These are phyloP conservation scores for Limnomonas spitsbergensis DNA, from an alignment of 139 green algal species.

Conservation along the genomic window DNA sequence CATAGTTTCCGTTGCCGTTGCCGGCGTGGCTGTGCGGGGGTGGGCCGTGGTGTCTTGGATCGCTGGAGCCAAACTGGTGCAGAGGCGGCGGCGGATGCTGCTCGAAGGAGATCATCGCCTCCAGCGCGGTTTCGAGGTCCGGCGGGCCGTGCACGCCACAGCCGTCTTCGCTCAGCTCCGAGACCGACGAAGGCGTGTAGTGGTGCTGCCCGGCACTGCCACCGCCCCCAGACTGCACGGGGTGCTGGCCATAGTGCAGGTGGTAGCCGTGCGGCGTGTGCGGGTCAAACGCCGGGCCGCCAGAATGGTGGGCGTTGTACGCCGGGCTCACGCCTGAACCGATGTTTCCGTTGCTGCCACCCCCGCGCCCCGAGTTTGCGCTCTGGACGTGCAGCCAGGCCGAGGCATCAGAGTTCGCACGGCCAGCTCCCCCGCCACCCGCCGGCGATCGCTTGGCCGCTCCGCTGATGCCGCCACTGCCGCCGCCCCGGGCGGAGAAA, in stretches of 20 bases:
- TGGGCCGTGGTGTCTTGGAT: no score
- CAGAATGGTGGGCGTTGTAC: no score
- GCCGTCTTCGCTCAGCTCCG: conserved; percentile 29
- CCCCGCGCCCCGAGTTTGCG: not conserved
- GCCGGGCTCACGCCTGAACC: no score
- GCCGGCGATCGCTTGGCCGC: not conserved
- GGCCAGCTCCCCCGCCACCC: not conserved
- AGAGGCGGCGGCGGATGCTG: no score
- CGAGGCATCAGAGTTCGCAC: not conserved
- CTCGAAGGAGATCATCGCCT: conserved; percentile 32
- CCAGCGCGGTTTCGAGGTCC: conserved; percentile 23
- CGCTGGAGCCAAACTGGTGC: no score
- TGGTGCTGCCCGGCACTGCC: not conserved
- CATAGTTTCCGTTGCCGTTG: not conserved
- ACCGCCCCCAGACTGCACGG: no score
- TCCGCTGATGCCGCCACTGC: not conserved
- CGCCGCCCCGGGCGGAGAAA: no score
- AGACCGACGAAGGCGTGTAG: conserved; percentile 11
- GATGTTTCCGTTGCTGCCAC: no score
- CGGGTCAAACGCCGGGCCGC: no score
- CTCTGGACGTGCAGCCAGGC: not conserved
- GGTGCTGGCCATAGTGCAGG: no score
- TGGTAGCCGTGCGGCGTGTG: no score
- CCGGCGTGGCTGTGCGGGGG: no score
- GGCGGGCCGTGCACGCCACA: not conserved